These are phyloP conservation scores for Taphrina wiesneri DNA, from an alignment of 1,139 yeast species.

Conservation along the genomic window DNA sequence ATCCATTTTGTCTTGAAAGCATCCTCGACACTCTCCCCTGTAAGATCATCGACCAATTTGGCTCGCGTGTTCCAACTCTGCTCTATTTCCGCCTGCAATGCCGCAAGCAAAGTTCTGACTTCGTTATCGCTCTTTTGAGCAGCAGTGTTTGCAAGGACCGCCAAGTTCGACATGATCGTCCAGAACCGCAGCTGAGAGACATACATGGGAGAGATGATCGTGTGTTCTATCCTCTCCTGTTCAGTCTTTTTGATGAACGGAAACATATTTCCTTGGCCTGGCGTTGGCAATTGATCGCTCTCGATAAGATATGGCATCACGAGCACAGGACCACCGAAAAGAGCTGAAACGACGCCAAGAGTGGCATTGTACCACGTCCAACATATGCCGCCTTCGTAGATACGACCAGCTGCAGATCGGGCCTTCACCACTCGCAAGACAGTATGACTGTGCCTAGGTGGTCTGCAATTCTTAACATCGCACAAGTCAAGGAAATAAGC, in stretches of 20 bases:
- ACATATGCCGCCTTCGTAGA: constrained; percentile 30
- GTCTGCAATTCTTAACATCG: constrained; percentile 20
- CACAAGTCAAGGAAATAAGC: constrained; percentile 15
- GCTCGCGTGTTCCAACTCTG: constrained; percentile 20
- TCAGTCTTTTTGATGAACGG: constrained; percentile 32
- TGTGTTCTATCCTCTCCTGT: constrained; percentile 29
- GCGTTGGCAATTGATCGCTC: constrained; percentile 29
- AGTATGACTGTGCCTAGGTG: constrained; percentile 1
- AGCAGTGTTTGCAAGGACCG: constrained; percentile 12
- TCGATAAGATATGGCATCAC: constrained; percentile 28
- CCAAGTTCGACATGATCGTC: constrained; percentile 9
- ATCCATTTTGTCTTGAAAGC: constrained; percentile 26
- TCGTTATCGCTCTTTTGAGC: not conserved
- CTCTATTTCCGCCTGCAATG: constrained; percentile 7
- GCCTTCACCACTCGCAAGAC: constrained; percentile 29
- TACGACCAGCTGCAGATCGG: constrained; percentile 23
- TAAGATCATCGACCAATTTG: constrained; percentile 25
- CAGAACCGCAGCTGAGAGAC: not conserved
- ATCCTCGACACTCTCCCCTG: constrained; percentile 13
- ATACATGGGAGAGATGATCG: constrained; percentile 27
- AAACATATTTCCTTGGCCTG: constrained; percentile 34
- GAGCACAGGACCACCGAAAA: constrained; percentile 25
- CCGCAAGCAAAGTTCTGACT: not conserved
- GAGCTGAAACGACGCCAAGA: constrained; percentile 18
- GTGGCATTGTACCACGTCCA: constrained; percentile 24